Base-by-base conservation (phyloP, 78 protist genomes). In the Creolimax fragrantissima region DNA sequence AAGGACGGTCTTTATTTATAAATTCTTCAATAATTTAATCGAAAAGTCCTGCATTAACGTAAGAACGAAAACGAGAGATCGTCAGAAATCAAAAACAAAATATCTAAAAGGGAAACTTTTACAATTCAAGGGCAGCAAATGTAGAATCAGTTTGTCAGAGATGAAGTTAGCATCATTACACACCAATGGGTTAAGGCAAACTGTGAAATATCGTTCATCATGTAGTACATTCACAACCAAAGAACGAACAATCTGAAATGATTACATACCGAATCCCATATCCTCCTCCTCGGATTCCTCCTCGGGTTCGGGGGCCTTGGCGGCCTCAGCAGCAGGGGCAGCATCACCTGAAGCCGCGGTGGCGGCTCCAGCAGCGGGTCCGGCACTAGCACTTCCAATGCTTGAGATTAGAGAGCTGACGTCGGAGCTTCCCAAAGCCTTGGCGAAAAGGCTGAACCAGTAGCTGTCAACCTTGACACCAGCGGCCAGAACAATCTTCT, bases 401-500 rank as follows among this genome's bases (percentile, higher is more conserved):
- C 39, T 24, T 58, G 74, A 58, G 11, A 58, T 17, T 32, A 58
- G 74, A 17, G 11, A 24, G 1, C 24, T 58, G 74, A 58, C 74
- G 24, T 58, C 74, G 24, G 74, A 58, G 74, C 74, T 24, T 32
- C 74, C 24, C 24, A 58, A 24, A 58, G 74, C 74, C 74, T 58
- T 58, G 0, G 74, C 11, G 74, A 58, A 58, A 58, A 58, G 74
- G 24, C 74, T 24, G 74, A 32, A 58, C 74, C 74, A 58, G 74
- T 58, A 58, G 24, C 74, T 58, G 74, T 58, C 74, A 24, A 58
- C 24, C 74, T 84, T 84, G 11, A 42, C 45, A 24, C 88, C 88
- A 42, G 88, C 88, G 45, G 88, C 88, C 35, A 32, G 24, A 84
- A 84, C 45, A 24, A 84, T 84, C 45, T 84, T 84, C 45, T 84